Evolutionary conservation across 371 early-diverging fungal genomes (phyloP).

Genomic region (Blakeslea trispora): DNA sequence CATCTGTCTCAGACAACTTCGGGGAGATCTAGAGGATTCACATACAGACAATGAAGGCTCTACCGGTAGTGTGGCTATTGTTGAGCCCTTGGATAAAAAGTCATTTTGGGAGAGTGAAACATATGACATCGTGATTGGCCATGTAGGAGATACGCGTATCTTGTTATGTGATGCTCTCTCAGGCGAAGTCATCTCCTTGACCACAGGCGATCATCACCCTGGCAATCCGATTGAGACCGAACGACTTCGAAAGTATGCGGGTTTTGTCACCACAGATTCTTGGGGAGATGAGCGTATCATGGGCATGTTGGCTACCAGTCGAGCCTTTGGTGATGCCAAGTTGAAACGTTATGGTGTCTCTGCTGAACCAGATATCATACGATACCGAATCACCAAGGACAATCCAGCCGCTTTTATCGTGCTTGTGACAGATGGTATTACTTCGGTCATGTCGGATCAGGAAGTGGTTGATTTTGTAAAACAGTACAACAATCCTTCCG

Average conservation of each 20-base stretch:
- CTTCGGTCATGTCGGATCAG: conserved; percentile 77
- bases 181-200: conserved; percentile 55
- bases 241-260: conserved; percentile 61
- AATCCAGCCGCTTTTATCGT: conserved; percentile 56
- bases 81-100: conserved; percentile 53
- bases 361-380: conserved; percentile 72
- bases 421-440: conserved; percentile 74
- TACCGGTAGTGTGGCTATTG: conserved; percentile 61
- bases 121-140: conserved; percentile 58
- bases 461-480: conserved; percentile 79
- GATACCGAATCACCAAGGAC: conserved; percentile 32
- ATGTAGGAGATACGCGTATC: conserved; percentile 68
- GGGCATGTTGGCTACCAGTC: conserved; percentile 71
- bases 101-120: conserved; percentile 64
- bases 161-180: conserved; percentile 57
- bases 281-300: conserved; percentile 78
- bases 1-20: conserved; percentile 27
- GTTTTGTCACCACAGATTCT: conserved; percentile 70
- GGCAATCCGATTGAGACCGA: conserved; percentile 58
- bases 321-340: conserved; percentile 74
- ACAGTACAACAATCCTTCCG: conserved; percentile 54
- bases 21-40: conserved; percentile 17
- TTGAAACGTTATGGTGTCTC: conserved; percentile 75
- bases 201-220: conserved; percentile 68
- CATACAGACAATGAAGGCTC: conserved; percentile 54